These are phyloP conservation scores for Kluyveromyces dobzhanskii DNA, from an alignment of 805 yeast species.

Conservation along the genomic window DNA sequence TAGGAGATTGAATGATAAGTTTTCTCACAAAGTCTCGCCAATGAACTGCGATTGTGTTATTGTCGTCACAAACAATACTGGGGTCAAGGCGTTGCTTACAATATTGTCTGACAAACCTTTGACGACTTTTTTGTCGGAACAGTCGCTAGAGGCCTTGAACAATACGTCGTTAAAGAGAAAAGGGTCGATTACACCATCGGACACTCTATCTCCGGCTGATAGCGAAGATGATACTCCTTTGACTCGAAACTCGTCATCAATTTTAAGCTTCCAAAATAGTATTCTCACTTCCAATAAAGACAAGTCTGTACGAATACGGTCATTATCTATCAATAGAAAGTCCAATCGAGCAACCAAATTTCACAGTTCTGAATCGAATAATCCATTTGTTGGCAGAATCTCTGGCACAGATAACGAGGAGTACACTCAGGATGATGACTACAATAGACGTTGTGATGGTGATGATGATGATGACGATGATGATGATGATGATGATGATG, in stretches of 20 bases:
- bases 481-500: conserved; percentile 19
- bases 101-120: conserved; percentile 28
- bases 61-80: conserved; percentile 27
- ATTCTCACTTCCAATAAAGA: conserved; percentile 28
- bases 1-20: conserved; percentile 19
- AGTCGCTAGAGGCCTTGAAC: conserved; percentile 21
- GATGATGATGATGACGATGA: conserved; percentile 13
- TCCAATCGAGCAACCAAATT: conserved; percentile 7
- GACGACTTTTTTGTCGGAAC: conserved; percentile 22
- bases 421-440: conserved; percentile 5
- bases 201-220: conserved; percentile 6
- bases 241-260: conserved; percentile 25
- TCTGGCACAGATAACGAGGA: conserved; percentile 10
- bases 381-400: conserved; percentile 22
- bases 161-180: conserved; percentile 14
- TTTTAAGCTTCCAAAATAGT: conserved; percentile 23
- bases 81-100: conserved; percentile 28
- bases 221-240: conserved; percentile 15
- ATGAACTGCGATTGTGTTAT: conserved; percentile 18
- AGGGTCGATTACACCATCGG: conserved; percentile 4
- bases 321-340: conserved; percentile 20
- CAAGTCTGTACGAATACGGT: conserved; percentile 25
- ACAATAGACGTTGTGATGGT: conserved; percentile 9
- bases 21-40: conserved; percentile 8
- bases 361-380: background rate